Evolutionary conservation across 1,284 basidiomycete species (phyloP).

Genomic region (Apiotrichum montevideense): DNA sequence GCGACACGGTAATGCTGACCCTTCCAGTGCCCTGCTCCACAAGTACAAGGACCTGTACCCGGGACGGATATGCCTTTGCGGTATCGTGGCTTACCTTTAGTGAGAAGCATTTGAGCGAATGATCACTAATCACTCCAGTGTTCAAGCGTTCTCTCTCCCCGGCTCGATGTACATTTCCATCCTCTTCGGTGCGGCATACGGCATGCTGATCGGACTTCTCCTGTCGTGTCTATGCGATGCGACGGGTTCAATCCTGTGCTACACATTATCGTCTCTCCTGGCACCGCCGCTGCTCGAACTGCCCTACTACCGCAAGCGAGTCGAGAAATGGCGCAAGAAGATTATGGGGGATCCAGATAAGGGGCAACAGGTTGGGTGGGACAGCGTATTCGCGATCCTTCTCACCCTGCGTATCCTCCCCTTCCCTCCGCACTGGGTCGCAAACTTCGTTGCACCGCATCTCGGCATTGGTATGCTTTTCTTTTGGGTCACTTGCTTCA

Average conservation of each 20-base stretch:
- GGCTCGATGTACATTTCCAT: slow-evolving; percentile 98
- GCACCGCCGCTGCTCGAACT: slow-evolving; percentile 80
- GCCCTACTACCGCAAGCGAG: slow-evolving; percentile 60
- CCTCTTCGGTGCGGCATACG: slow-evolving; percentile 92
- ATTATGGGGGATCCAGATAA: slow-evolving; percentile 46
- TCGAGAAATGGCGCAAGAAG: slow-evolving; percentile 45
- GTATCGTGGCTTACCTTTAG: slow-evolving; percentile 86
- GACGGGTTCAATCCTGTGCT: slow-evolving; percentile 85
- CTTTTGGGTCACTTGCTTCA: slow-evolving; percentile 86
- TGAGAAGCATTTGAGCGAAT: slow-evolving; percentile 42
- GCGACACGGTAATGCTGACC: neutral
- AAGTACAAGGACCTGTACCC: slow-evolving; percentile 84
- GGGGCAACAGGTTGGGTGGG: slow-evolving; percentile 40
- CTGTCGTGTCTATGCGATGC: slow-evolving; percentile 90
- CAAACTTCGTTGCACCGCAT: slow-evolving; percentile 90
- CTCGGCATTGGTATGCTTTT: slow-evolving; percentile 75
- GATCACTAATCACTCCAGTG: slow-evolving; percentile 49
- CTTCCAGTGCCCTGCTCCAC: slow-evolving; percentile 58
- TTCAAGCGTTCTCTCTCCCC: slow-evolving; percentile 93
- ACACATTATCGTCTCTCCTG: slow-evolving; percentile 80
- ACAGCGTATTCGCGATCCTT: slow-evolving; percentile 59
- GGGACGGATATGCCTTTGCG: slow-evolving; percentile 70
- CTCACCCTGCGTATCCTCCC: slow-evolving; percentile 86
- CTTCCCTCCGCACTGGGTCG: slow-evolving; percentile 86
- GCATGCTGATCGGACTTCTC: slow-evolving; percentile 78